Evolutionary conservation across 1,284 basidiomycete species (phyloP), one percentile per base, ranked within the genome.

Genomic region (Fomitopsis betulina): DNA sequence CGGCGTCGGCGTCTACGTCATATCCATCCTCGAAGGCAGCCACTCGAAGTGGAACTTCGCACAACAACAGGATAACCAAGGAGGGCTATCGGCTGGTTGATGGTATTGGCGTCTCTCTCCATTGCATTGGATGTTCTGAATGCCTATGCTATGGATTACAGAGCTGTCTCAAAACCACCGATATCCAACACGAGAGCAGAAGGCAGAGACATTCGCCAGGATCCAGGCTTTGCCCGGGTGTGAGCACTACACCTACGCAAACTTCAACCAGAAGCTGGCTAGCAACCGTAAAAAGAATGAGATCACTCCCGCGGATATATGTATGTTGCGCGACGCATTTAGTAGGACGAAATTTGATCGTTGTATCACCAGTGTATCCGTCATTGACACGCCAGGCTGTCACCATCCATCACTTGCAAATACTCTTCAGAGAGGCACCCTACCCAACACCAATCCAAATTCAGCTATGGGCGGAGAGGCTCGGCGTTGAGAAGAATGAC

Each of bases 401-500:
- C 10, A 27, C 32, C 33, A 51, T 53, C 2, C 7, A 1, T 10
- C 35, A 37, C 8, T 23, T 60, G 12, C 19, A 45, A 13, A 50
- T 60, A 1, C 47, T 60, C 37, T 8, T 55, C 10, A 13, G 12
- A 17, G 56, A 60, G 39, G 42, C 25, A 19, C 55, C 52, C 15
- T 19, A 6, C 10, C 50, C 59, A 4, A 35, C 21, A 1, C 17
- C 25, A 3, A 38, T 19, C 1, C 12, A 33, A 9, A 42, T 57
- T 1, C 45, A 23, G 32, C 51, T 60, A 19, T 60, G 59, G 59
- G 55, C 59, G 15, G 23, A 21, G 15, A 8, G 38, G 12, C 59
- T 60, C 9, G 15, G 38, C 3, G 56, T 53, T 6, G 10, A 50
- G 4, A 1, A 19, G 7, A 27, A 38, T 13, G 59, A 60, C 37